Conservation (phyloP, 495 filamentous ascomycete genomes). For the Peziza echinospora region DNA sequence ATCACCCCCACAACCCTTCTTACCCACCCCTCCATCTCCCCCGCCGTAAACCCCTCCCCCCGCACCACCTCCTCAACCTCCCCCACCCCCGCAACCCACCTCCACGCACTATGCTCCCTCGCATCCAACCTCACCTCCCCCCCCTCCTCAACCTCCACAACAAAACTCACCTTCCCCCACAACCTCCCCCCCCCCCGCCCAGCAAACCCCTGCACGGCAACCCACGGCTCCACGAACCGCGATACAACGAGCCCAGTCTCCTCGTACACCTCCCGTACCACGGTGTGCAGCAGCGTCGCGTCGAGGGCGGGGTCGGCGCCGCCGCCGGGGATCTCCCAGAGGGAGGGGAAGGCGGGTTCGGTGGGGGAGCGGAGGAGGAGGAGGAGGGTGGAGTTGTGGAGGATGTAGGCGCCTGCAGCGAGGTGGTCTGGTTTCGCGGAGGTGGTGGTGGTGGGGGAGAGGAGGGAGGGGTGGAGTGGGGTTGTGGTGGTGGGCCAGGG, state of each 20-base stretch:
- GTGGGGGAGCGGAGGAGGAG: conserved; percentile 35
- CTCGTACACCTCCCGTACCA: conserved; percentile 35
- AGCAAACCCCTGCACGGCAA: conserved; percentile 15
- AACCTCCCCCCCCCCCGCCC: conserved; percentile 1
- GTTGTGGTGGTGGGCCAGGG: too few relatives aligned
- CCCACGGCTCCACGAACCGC: conserved; percentile 26
- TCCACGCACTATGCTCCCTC: conserved; percentile 25
- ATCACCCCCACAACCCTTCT: too few relatives aligned
- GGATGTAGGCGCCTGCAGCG: too few relatives aligned
- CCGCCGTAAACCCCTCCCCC: conserved; percentile 1
- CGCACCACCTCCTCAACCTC: conserved; percentile 13
- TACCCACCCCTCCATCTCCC: neutral
- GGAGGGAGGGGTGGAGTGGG: too few relatives aligned
- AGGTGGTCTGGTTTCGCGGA: too few relatives aligned
- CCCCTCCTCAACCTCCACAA: conserved; percentile 18
- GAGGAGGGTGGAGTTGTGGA: too few relatives aligned
- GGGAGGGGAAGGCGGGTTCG: conserved; percentile 22
- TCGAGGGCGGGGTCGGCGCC: conserved; percentile 25
- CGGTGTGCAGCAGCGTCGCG: conserved; percentile 30
- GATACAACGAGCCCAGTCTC: conserved; percentile 34
- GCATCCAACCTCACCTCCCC: conserved; percentile 22
- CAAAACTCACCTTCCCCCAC: conserved; percentile 22
- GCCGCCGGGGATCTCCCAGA: conserved; percentile 37
- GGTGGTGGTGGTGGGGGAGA: too few relatives aligned
- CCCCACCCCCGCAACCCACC: conserved; percentile 27